phyloP scores from a whole-genome alignment of 768 basidiomycete genomes.

The Tylopilus balloui region DNA sequence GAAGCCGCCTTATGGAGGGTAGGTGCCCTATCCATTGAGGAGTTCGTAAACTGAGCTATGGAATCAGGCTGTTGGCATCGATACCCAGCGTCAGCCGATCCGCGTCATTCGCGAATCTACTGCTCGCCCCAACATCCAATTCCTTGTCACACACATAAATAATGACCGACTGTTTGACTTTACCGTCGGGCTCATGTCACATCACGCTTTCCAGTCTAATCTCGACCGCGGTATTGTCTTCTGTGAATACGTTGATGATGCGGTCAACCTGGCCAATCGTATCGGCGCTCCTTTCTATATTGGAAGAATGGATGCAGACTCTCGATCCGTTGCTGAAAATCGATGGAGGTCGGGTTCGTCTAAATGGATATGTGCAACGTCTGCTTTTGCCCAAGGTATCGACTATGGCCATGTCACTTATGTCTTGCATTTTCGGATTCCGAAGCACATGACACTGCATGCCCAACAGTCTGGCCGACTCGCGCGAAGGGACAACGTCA shows the following conservation, averaged over 20 bases:
- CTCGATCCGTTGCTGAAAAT: neutral
- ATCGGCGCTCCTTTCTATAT: neutral
- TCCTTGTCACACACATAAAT: too few species aligned
- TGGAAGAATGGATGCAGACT: neutral
- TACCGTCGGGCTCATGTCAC: too few species aligned
- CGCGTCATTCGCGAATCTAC: too few species aligned
- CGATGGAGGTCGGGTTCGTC: neutral
- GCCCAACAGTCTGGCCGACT: conserved; percentile 7
- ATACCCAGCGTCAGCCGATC: too few species aligned
- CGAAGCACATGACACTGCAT: conserved; percentile 3
- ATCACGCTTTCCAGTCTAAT: neutral
- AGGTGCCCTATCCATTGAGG: too few species aligned
- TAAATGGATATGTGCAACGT: conserved; percentile 3
- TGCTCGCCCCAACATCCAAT: too few species aligned
- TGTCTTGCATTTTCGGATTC: conserved; percentile 1
- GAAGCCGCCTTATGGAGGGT: too few species aligned
- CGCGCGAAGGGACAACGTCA: neutral
- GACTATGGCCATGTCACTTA: conserved; percentile 2
- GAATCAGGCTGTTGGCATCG: too few species aligned
- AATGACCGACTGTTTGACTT: too few species aligned
- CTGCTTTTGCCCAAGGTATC: conserved; percentile 4
- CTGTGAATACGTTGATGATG: neutral
- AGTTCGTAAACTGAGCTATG: too few species aligned
- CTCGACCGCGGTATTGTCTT: neutral
- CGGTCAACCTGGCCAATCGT: neutral